phyloP scores from a whole-genome alignment of 1,284 basidiomycete species.

The Trametes versicolor region DNA sequence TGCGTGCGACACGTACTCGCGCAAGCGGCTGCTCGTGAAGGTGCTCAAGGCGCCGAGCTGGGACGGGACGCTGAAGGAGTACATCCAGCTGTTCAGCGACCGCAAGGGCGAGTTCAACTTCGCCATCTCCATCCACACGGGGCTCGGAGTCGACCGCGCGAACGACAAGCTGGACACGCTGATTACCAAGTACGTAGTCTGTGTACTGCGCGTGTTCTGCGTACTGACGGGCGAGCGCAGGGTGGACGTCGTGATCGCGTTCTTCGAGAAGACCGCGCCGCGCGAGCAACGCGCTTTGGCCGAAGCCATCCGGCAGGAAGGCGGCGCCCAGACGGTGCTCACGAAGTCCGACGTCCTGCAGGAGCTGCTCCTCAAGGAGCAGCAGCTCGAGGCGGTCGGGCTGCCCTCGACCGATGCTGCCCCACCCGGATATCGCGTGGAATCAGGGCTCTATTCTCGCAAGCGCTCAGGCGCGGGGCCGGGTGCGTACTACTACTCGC shows the following conservation, averaged over 20 bases:
- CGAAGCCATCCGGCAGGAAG: constrained; percentile 28
- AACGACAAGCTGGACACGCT: constrained; percentile 44
- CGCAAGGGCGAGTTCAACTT: constrained; percentile 47
- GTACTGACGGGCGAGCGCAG: constrained; percentile 1
- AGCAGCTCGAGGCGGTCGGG: not conserved
- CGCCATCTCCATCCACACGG: constrained; percentile 47
- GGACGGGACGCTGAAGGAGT: constrained; percentile 48
- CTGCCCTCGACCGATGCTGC: not conserved
- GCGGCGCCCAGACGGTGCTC: constrained; percentile 31
- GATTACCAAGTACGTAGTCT: constrained; percentile 30
- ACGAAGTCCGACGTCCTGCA: constrained; percentile 29
- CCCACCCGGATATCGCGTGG: not conserved
- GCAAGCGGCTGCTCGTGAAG: constrained; percentile 47
- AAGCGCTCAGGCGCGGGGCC: not conserved
- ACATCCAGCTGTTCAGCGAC: constrained; percentile 45
- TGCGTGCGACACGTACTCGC: constrained; percentile 45
- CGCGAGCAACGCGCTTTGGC: constrained; percentile 28
- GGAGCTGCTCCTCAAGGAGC: constrained; percentile 21
- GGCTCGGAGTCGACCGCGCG: constrained; percentile 45
- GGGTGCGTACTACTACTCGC: constrained; percentile 13
- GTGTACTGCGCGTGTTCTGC: not conserved
- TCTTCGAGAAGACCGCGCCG: constrained; percentile 31
- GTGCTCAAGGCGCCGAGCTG: constrained; percentile 50
- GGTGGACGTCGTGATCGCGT: constrained; percentile 26
- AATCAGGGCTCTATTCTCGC: not conserved